Percentiles rank a stretch among this genome's conserved stretches.
Evolutionary conservation across 139 green algal genomes (phyloP).

Genomic region (Parachlorella kessleri): DNA sequence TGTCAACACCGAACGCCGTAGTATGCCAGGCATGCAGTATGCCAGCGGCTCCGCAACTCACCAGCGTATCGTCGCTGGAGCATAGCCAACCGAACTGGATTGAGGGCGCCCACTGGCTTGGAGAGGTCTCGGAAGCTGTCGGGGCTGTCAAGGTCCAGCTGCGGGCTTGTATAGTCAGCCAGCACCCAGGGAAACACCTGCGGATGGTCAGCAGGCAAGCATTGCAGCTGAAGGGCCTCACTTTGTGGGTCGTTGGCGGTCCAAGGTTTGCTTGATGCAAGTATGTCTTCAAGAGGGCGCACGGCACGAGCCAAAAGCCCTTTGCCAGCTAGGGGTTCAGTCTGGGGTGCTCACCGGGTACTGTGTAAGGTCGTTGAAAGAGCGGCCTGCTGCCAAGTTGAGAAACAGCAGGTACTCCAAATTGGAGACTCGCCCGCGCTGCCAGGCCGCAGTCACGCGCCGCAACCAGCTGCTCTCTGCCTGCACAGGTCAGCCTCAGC

Average conservation of each 20-base stretch:
- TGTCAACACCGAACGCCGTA: too few relatives aligned
- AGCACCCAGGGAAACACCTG: constrained; percentile 95
- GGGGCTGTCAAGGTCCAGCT: constrained; percentile 72
- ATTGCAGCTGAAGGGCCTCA: too few relatives aligned
- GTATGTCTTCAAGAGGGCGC: too few relatives aligned
- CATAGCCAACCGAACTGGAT: constrained; percentile 69
- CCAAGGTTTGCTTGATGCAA: too few relatives aligned
- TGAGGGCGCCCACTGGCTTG: constrained; percentile 92
- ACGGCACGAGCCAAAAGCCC: too few relatives aligned
- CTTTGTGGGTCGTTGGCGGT: too few relatives aligned
- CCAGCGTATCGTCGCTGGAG: constrained; percentile 65
- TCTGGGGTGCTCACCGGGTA: too few relatives aligned
- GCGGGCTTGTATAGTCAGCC: constrained; percentile 70
- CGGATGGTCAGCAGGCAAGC: neutral
- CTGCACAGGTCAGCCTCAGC: constrained; percentile 36
- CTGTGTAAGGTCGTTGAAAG: constrained; percentile 86
- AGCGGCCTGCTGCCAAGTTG: constrained; percentile 86
- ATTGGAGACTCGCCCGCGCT: constrained; percentile 65
- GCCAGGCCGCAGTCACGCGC: constrained; percentile 78
- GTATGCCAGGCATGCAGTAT: too few relatives aligned
- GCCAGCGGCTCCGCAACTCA: neutral
- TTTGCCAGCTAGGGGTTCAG: too few relatives aligned
- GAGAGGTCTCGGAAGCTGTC: constrained; percentile 82
- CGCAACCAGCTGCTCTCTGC: constrained; percentile 58
- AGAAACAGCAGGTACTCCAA: constrained; percentile 90